Base-by-base conservation (phyloP, 2,329 filamentous ascomycete genomes). In the Stagonosporopsis rhizophila region DNA sequence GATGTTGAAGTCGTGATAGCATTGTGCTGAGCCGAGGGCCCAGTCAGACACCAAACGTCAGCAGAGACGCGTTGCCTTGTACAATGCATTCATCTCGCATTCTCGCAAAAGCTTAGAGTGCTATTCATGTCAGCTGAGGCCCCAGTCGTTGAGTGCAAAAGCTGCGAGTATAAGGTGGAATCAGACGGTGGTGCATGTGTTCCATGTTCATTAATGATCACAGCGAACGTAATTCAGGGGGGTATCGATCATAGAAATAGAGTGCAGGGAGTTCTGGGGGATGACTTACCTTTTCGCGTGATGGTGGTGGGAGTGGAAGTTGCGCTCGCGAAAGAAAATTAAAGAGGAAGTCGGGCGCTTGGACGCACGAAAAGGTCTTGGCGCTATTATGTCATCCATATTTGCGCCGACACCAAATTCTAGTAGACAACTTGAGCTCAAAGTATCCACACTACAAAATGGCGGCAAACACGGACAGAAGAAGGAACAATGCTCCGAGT, bases 401-500 rank as follows among this genome's bases (percentile, higher is more conserved):
- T 59, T 60, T 64, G 61, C 54, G 15, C 56, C 27, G 23, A 50
- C 35, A 37, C 22, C 39, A 58, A 65, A 52, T 59, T 58, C 58
- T 22, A 50, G n/a, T 30, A 30, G 27, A 30, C 8, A 17, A 15
- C 17, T 44, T 37, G 32, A 46, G 50, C 28, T 40, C 52, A 38
- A 38, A 44, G 46, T 11, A 55, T 20, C 53, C 52, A 30, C 37
- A 19, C 45, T 47, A 60, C 50, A 49, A 38, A 52, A 70, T 64
- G 54, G 62, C 69, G 22, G 68, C 67, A 56, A 72, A 69, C 51
- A 62, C 60, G 12, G 95, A 99, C 75, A 87, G 93, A 76, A 88
- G 94, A 78, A 87, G 95, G 68, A 87, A 96, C 65, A 98, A 98
- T 78, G 92, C 92, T 5, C 95, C 95, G 6, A 82, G 87, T 37